Base-by-base conservation (phyloP, 805 yeast genomes). In the Maudiozyma serrabonitensis region DNA sequence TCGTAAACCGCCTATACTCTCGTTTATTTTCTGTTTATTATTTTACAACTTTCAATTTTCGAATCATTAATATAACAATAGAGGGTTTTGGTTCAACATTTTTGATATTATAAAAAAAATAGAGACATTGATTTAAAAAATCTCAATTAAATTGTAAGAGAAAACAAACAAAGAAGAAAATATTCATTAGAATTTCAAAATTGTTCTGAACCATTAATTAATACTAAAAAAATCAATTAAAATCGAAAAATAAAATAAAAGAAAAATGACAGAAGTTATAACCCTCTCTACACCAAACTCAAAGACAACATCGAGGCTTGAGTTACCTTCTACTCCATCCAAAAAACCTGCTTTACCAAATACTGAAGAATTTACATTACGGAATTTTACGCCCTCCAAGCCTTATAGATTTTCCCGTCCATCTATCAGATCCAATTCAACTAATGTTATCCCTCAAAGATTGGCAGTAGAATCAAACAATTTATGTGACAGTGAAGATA, bases 231-330 rank as follows among this genome's bases (percentile, higher is more conserved):
- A 25, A 34, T 15, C 6, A 21, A n/a, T 25, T 3, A 46, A 16
- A 16, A 41, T 41, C 11, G 16, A n/a, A 35, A 35, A 16, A 35
- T 9, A 18, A 38, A 16, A 38, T 9, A 18, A 38, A 16, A 38
- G 46, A 41, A 42, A 25, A 13, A 37, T 28, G 38, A 40, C 48
- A 16, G 49, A 50, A n/a, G 11, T 38, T 25, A 6, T 28, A 8
- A 16, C 46, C n/a, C 39, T 52, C 9, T 52, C 55, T 12, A 57
- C 60, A 2, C 60, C 60, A n/a, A 44, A 32, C 16, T 48, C 52
- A 9, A 54, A 55, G 25, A 49, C 45, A 13, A 34, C 44, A 4
- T 19, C 35, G 2, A 43, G 18, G 25, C 9, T 34, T 5, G 21
- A 37, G 4, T 13, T 52, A 43, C 59, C 59, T 28, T 47, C 45